A percentile compares a stretch with the other conserved stretches of the same genome.
These are phyloP conservation scores for Phyllosticta citrichinensis DNA, from an alignment of 2,329 filamentous ascomycete species.

Conservation along the genomic window DNA sequence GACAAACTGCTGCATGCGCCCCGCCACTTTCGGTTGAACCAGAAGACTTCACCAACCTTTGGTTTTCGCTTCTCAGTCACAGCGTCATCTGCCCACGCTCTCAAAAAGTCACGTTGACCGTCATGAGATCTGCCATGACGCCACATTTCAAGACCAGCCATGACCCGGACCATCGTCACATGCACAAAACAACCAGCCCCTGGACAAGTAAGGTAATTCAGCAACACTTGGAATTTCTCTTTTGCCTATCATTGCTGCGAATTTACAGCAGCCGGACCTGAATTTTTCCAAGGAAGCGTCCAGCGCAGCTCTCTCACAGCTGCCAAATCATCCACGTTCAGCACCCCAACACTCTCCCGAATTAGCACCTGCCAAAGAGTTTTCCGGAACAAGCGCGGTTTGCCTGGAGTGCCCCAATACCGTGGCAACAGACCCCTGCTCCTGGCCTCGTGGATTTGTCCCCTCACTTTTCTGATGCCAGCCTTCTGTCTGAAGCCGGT, in stretches of 20 bases:
- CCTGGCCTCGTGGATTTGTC: constrained; percentile 16
- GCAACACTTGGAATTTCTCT: neutral
- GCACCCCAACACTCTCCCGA: constrained; percentile 14
- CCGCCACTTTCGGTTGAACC: neutral
- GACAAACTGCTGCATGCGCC: neutral
- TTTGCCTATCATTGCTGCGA: neutral
- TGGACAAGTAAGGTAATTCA: neutral
- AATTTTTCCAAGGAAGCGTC: neutral
- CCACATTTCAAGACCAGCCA: neutral
- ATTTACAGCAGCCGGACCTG: neutral
- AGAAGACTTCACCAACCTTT: neutral
- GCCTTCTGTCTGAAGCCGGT: neutral
- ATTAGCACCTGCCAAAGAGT: constrained; percentile 17
- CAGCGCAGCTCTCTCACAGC: neutral
- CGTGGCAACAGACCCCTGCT: constrained; percentile 16
- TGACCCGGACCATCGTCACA: neutral
- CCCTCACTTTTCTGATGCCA: constrained; percentile 11
- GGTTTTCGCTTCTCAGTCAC: neutral
- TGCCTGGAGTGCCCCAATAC: constrained; percentile 19
- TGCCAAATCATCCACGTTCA: constrained; percentile 17
- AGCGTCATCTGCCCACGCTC: neutral
- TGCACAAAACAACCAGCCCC: neutral
- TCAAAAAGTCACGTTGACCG: neutral
- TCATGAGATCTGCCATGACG: neutral
- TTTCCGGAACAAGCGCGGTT: constrained; percentile 18